A percentile compares a stretch with the other conserved stretches of the same genome.
Conservation (phyloP, 2,329 filamentous ascomycete species). For the Shiraia bambusicola region DNA sequence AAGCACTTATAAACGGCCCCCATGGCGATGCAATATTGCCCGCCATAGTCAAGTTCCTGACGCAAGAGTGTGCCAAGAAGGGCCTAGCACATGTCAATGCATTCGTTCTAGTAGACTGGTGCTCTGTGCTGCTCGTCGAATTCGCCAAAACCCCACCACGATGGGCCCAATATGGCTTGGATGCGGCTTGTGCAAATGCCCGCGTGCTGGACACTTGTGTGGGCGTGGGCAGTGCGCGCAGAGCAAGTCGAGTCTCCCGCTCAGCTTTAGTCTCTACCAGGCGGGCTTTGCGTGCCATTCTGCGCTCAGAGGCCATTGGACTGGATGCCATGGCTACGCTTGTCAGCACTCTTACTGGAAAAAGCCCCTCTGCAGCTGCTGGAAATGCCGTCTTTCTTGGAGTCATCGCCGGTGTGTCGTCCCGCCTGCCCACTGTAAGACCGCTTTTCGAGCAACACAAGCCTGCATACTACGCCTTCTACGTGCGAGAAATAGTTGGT, state of each 20-base stretch:
- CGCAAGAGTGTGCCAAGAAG: slow-evolving; percentile 72
- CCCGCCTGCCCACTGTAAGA: slow-evolving; percentile 66
- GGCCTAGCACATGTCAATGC: slow-evolving; percentile 77
- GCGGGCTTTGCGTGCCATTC: slow-evolving; percentile 74
- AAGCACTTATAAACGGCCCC: slow-evolving; percentile 62
- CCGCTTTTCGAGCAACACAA: slow-evolving; percentile 66
- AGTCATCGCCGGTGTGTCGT: slow-evolving; percentile 82
- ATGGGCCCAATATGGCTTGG: slow-evolving; percentile 66
- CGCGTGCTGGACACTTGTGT: slow-evolving; percentile 77
- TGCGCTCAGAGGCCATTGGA: slow-evolving; percentile 60
- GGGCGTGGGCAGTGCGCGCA: slow-evolving; percentile 43
- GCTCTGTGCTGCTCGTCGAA: slow-evolving; percentile 73
- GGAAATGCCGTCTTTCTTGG: slow-evolving; percentile 79
- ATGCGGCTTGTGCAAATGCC: slow-evolving; percentile 69
- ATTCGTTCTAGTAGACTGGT: slow-evolving; percentile 91
- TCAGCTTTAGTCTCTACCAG: slow-evolving; percentile 78
- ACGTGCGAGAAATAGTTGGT: slow-evolving; percentile 78
- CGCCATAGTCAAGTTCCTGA: slow-evolving; percentile 66
- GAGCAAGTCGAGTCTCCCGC: slow-evolving; percentile 60
- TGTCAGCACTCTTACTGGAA: slow-evolving; percentile 68
- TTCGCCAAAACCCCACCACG: slow-evolving; percentile 59
- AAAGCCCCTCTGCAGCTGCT: slow-evolving; percentile 62
- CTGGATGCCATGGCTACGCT: slow-evolving; percentile 63
- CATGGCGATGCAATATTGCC: slow-evolving; percentile 61
- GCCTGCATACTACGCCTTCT: slow-evolving; percentile 76